Percentiles rank a stretch among this genome's conserved stretches.
These are phyloP conservation scores for Cicer chorassanicum DNA, from an alignment of 306 rosid genomes.

Conservation along the genomic window DNA sequence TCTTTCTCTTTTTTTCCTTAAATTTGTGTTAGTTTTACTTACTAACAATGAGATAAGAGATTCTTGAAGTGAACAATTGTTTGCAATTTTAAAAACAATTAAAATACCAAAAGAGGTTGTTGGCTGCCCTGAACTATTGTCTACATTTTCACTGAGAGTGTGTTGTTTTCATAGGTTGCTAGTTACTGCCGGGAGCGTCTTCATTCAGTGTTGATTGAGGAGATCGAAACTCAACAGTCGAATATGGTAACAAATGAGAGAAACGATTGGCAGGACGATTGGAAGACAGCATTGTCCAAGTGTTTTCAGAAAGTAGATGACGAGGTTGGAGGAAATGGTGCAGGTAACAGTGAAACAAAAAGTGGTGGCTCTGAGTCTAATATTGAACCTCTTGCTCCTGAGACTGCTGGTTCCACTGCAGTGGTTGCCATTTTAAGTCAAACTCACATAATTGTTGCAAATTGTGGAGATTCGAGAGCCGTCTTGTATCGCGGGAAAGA, in stretches of 20 bases:
- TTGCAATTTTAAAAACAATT: no score
- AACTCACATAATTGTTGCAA: constrained; percentile 67
- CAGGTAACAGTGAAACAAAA: constrained; percentile 37
- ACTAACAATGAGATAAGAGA: no score
- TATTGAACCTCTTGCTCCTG: constrained; percentile 63
- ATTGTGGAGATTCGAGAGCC: constrained; percentile 87
- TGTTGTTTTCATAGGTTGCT: constrained; percentile 65
- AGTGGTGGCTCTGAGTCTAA: constrained; percentile 41
- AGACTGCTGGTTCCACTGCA: constrained; percentile 87
- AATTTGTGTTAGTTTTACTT: no score
- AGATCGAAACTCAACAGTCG: constrained; percentile 53
- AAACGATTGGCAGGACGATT: constrained; percentile 55
- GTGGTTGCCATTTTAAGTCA: constrained; percentile 72
- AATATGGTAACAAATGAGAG: constrained; percentile 41
- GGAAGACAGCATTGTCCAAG: constrained; percentile 67
- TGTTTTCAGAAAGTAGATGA: constrained; percentile 73
- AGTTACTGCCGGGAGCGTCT: constrained; percentile 72
- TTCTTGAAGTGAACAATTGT: no score
- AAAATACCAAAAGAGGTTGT: no score
- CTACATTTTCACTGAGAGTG: not conserved
- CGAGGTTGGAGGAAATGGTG: constrained; percentile 62
- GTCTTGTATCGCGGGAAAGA: constrained; percentile 78
- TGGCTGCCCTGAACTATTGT: no score
- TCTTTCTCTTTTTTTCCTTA: no score
- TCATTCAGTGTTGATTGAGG: constrained; percentile 70